phyloP scores from a whole-genome alignment of 208 protist genomes.

The Balamuthia mandrillaris region DNA sequence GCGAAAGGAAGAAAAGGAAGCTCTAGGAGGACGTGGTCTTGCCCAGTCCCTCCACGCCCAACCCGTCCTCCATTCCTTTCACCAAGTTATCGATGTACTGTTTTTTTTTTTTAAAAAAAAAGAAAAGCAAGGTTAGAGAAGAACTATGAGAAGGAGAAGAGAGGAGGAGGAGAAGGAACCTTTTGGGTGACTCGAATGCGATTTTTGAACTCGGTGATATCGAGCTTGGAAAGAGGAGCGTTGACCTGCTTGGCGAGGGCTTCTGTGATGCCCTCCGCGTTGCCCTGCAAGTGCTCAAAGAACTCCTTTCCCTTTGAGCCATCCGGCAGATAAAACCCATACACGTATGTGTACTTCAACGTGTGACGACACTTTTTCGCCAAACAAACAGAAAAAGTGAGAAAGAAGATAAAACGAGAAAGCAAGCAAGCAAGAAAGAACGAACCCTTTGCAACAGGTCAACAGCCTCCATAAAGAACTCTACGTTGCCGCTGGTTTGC shows the following conservation, averaged over 20 bases:
- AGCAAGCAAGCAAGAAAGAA: background rate
- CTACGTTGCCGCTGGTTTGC: constrained; percentile 40
- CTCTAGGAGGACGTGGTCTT: background rate
- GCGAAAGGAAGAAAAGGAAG: background rate
- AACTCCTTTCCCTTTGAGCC: constrained; percentile 38
- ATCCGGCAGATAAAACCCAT: constrained; percentile 42
- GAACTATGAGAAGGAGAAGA: background rate
- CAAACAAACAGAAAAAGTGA: background rate
- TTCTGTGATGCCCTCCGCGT: constrained; percentile 42
- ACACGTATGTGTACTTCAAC: constrained; percentile 50
- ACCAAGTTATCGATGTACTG: constrained; percentile 40
- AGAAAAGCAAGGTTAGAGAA: background rate
- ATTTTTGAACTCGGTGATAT: constrained; percentile 19
- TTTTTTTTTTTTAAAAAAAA: background rate
- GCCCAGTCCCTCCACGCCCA: constrained; percentile 28
- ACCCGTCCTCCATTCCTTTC: constrained; percentile 15
- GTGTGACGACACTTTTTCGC: constrained; percentile 21
- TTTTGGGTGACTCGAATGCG: background rate
- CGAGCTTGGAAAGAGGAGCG: background rate
- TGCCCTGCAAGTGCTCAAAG: constrained; percentile 45
- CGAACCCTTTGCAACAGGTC: constrained; percentile 32
- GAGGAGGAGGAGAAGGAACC: background rate
- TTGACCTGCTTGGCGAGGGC: constrained; percentile 23
- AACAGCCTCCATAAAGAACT: constrained; percentile 49
- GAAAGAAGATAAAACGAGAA: background rate